Base-by-base conservation (phyloP, 2,329 filamentous ascomycete genomes). In the Didymella glomerata region DNA sequence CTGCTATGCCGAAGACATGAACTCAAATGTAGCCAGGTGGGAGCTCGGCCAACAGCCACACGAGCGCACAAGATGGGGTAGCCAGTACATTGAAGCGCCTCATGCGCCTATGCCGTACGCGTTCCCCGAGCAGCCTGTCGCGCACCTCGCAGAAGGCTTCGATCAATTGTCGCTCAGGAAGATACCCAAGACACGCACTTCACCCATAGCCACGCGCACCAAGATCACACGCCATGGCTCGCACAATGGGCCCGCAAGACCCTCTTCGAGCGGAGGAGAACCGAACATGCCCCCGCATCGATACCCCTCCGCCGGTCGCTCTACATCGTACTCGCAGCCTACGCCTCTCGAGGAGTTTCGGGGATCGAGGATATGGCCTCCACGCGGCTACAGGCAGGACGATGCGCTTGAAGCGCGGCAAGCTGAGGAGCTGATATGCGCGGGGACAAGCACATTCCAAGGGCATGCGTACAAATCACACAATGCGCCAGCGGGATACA, bases 371-470 rank as follows among this genome's bases (percentile, higher is more conserved):
- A 66, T 68, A 48, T 80, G 78, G 78, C 78, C 78, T 24, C 78
- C 78, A n/a, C 69, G 62, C 40, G 76, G 77, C 32, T 77, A 72
- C 69, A 66, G 70, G 22, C 60, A 60, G 48, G 71, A 77, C 48
- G 71, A 76, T 40, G 64, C 63, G 18, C 61, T 80, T 53, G 64
- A 61, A 25, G 64, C 70, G 25, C 52, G 64, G 22, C 70, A 77
- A 44, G 78, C 77, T 1, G 73, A 78, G 22, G 75, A 78, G 20
- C 46, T 78, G 55, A 77, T 80, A 44, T 73, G 71, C 51, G 64
- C 72, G 6, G 78, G 77, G 25, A 73, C 77, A 1, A 77, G 72
- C 16, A 76, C 74, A 3, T 80, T 79, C 68, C 76, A 73, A 64
- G 78, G 78, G 47, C 78, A 76, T 51, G 72, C 60, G 22, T 75